Evolutionary conservation across 306 rosid genomes (phyloP).

Genomic region (Mucuna pruriens): DNA sequence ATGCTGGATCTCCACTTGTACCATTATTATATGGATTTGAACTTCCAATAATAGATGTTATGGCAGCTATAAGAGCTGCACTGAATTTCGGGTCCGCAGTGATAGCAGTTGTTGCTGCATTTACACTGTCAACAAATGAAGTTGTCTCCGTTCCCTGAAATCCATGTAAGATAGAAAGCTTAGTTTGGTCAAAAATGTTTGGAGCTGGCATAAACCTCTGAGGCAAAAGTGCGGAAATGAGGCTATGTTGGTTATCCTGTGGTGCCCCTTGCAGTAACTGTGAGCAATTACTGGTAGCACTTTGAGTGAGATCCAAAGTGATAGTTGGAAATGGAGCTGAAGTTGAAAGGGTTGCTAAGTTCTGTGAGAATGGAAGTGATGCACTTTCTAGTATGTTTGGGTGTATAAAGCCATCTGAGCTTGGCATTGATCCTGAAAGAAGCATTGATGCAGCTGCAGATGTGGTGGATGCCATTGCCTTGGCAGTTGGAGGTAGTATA

Average conservation of each 20-base stretch:
- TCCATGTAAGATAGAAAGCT: slow-evolving; percentile 17
- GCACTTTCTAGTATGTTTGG: slow-evolving; percentile 48
- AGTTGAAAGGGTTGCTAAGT: slow-evolving; percentile 66
- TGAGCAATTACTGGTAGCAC: slow-evolving; percentile 1
- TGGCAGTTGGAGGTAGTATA: slow-evolving; percentile 77
- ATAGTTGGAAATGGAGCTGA: slow-evolving; percentile 84
- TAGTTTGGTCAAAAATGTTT: background rate
- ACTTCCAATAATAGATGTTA: slow-evolving; percentile 56
- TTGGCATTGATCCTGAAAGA: slow-evolving; percentile 71
- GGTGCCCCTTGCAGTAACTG: slow-evolving; percentile 2
- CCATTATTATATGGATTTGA: slow-evolving; percentile 36
- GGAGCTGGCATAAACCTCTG: slow-evolving; percentile 5
- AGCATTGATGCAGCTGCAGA: slow-evolving; percentile 77
- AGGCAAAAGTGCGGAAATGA: slow-evolving; percentile 32
- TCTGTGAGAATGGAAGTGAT: slow-evolving; percentile 44
- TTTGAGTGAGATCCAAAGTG: slow-evolving; percentile 67
- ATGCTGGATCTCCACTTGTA: slow-evolving; percentile 17
- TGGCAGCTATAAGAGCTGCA: slow-evolving; percentile 63
- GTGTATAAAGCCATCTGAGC: slow-evolving; percentile 50
- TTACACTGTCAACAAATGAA: slow-evolving; percentile 44
- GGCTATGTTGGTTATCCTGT: background rate
- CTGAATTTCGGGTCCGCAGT: slow-evolving; percentile 66
- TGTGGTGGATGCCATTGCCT: slow-evolving; percentile 72
- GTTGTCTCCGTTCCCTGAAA: slow-evolving; percentile 33
- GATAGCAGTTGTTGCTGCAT: slow-evolving; percentile 61